A percentile compares a stretch with the other conserved stretches of the same genome.
Evolutionary conservation across 495 filamentous ascomycete genomes (phyloP).

Genomic region (Hypomontagnella submonticulosa): DNA sequence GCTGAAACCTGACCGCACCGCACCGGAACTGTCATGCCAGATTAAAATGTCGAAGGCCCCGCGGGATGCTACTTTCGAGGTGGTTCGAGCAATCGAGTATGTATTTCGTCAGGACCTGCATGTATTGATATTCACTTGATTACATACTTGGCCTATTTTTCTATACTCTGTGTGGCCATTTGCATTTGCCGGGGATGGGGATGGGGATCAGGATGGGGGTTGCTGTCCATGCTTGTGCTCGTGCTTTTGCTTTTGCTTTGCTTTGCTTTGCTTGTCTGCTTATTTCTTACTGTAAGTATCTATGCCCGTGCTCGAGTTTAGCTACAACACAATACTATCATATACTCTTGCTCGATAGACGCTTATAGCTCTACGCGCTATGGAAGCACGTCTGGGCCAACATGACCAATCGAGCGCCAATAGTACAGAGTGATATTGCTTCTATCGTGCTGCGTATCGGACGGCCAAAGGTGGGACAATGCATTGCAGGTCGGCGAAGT

Average conservation of each 20-base stretch:
- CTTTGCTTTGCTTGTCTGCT: not conserved
- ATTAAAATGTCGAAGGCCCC: slow-evolving; percentile 30
- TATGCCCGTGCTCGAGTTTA: slow-evolving; percentile 27
- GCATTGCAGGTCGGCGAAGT: slow-evolving; percentile 24
- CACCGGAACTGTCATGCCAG: slow-evolving; percentile 35
- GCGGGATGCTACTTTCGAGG: slow-evolving; percentile 40
- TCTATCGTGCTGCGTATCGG: slow-evolving; percentile 23
- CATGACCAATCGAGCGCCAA: slow-evolving; percentile 22
- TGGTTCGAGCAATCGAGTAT: slow-evolving; percentile 36
- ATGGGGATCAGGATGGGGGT: slow-evolving; percentile 2
- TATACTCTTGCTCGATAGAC: slow-evolving; percentile 7
- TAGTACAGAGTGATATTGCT: slow-evolving; percentile 24
- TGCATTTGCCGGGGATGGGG: slow-evolving; percentile 38
- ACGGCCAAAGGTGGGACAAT: slow-evolving; percentile 29
- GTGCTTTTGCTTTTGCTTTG: not conserved
- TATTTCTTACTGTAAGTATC: slow-evolving; percentile 16
- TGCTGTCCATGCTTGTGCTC: not conserved
- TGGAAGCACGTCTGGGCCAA: slow-evolving; percentile 26
- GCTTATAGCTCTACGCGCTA: slow-evolving; percentile 18
- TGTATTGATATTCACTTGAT: slow-evolving; percentile 34
- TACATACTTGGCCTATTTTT: slow-evolving; percentile 15
- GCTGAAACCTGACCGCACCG: slow-evolving; percentile 43
- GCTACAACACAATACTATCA: slow-evolving; percentile 35
- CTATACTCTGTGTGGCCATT: slow-evolving; percentile 29
- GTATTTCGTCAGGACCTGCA: slow-evolving; percentile 41